These are phyloP conservation scores for Camptophora hylomeconis DNA, from an alignment of 2,329 filamentous ascomycete species.

Conservation along the genomic window DNA sequence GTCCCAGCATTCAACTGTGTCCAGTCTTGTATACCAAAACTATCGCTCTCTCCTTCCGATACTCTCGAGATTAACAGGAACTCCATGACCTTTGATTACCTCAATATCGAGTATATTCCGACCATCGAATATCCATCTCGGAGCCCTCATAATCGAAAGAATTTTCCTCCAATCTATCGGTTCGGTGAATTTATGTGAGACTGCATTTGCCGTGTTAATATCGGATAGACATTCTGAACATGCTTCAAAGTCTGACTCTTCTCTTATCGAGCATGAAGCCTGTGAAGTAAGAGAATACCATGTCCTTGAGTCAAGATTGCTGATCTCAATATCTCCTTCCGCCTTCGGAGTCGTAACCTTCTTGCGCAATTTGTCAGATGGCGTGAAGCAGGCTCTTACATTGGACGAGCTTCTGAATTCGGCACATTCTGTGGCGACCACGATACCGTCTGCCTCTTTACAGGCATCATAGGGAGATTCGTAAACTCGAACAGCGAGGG, in stretches of 20 bases:
- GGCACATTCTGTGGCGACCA: constrained; percentile 41
- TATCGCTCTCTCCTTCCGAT: no score
- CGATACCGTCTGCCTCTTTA: constrained; percentile 31
- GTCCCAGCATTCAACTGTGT: no score
- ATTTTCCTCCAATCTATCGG: constrained; percentile 34
- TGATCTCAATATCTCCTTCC: neutral
- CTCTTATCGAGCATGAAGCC: no score
- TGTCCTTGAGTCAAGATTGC: neutral
- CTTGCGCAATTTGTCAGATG: constrained; percentile 1
- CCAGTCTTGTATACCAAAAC: no score
- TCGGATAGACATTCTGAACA: no score
- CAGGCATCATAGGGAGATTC: constrained; percentile 33
- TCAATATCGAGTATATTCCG: constrained; percentile 25
- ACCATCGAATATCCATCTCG: constrained; percentile 39
- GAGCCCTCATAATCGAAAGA: constrained; percentile 31
- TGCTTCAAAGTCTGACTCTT: constrained; percentile 4
- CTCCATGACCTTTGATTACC: no score
- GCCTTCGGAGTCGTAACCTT: constrained; percentile 1
- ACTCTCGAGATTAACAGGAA: no score
- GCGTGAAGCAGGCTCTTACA: constrained; percentile 6
- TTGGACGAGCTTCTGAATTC: constrained; percentile 32
- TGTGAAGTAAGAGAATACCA: neutral
- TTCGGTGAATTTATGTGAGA: constrained; percentile 10
- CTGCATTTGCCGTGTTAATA: constrained; percentile 18
- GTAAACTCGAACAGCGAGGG: constrained; percentile 25